Conservation (phyloP, 768 basidiomycete species). For the Rhizopogon vesiculosus region DNA sequence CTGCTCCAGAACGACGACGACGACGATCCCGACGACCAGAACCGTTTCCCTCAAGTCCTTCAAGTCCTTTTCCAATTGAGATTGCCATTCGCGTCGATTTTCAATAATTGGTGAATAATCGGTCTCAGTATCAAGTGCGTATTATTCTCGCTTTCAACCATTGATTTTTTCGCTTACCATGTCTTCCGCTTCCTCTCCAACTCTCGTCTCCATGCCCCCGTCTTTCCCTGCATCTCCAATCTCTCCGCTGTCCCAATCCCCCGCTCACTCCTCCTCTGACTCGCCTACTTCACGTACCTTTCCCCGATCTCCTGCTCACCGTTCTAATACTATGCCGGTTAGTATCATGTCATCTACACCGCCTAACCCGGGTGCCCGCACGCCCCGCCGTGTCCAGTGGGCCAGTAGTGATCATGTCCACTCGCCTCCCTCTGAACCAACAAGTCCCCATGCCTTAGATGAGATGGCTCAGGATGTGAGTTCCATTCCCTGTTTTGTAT, state of each 20-base stretch:
- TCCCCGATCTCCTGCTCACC: background rate
- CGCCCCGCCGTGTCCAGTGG: conserved; percentile 54
- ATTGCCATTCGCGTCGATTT: no score
- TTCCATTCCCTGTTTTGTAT: background rate
- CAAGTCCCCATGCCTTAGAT: conserved; percentile 39
- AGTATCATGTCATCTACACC: conserved; percentile 15
- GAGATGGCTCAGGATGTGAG: conserved; percentile 52
- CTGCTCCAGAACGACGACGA: no score
- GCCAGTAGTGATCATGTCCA: conserved; percentile 24
- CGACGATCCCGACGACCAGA: no score
- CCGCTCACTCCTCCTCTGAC: no score
- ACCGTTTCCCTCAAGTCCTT: no score
- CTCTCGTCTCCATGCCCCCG: background rate
- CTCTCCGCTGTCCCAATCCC: no score
- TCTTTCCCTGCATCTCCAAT: background rate
- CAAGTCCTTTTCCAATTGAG: no score
- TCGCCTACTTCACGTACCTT: background rate
- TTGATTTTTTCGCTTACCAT: no score
- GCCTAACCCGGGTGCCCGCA: conserved; percentile 30
- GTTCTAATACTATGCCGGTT: conserved; percentile 5
- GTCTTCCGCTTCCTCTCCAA: no score
- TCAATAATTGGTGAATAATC: no score
- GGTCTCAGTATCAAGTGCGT: no score
- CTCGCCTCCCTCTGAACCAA: background rate
- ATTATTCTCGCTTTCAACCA: no score